Evolutionary conservation across 177 flowering plant genomes (phyloP).

Genomic region (Telopea speciosissima): DNA sequence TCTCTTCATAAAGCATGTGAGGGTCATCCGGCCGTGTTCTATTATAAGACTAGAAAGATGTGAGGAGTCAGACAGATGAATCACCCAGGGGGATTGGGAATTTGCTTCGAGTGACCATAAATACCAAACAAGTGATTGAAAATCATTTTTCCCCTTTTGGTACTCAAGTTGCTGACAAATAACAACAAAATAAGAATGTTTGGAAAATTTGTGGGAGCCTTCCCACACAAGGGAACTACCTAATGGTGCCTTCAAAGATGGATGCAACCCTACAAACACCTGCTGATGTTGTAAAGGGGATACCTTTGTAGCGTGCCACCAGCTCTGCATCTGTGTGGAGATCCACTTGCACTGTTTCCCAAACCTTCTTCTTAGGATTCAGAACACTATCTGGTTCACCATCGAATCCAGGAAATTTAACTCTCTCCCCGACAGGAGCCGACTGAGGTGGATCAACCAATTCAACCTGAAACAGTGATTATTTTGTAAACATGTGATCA

Average conservation of each 20-base stretch:
- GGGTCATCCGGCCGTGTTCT: too few relatives aligned
- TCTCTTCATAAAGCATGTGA: too few relatives aligned
- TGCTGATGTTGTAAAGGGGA: slow-evolving; percentile 77
- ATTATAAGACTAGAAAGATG: too few relatives aligned
- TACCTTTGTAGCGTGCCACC: slow-evolving; percentile 64
- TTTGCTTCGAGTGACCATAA: too few relatives aligned
- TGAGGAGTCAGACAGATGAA: too few relatives aligned
- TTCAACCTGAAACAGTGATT: slow-evolving; percentile 50
- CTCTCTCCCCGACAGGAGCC: slow-evolving; percentile 70
- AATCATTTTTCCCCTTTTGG: too few relatives aligned
- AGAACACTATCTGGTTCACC: slow-evolving; percentile 68
- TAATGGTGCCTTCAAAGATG: slow-evolving; percentile 52
- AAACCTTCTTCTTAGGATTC: slow-evolving; percentile 90
- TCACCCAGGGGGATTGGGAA: too few relatives aligned
- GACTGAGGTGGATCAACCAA: slow-evolving; percentile 77
- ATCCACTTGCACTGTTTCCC: slow-evolving; percentile 78
- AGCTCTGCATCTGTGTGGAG: slow-evolving; percentile 43
- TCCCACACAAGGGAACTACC: slow-evolving; percentile 24
- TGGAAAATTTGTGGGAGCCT: neutral
- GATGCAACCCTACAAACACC: slow-evolving; percentile 80
- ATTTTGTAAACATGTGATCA: neutral
- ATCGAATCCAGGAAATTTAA: slow-evolving; percentile 64
- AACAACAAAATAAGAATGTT: too few relatives aligned
- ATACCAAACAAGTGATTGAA: too few relatives aligned
- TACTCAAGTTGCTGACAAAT: too few relatives aligned